Evolutionary conservation across 345 rosid species (phyloP).

Genomic region (Cardamine resedifolia): DNA sequence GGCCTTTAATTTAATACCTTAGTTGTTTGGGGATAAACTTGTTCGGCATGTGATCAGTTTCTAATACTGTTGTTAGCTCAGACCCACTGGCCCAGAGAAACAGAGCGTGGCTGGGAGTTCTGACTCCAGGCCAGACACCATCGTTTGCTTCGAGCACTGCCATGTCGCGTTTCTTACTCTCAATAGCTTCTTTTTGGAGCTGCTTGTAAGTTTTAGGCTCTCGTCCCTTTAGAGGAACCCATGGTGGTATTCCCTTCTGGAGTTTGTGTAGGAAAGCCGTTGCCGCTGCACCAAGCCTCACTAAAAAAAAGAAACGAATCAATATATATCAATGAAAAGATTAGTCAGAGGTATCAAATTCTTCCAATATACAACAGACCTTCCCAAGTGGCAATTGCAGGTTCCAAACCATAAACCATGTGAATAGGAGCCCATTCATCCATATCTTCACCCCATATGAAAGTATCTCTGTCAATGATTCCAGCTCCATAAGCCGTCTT

Average conservation of each 20-base stretch:
- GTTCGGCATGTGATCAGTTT: constrained; percentile 92
- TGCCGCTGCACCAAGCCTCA: constrained; percentile 86
- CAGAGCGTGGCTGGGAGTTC: constrained; percentile 81
- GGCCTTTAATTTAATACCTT: constrained; percentile 44
- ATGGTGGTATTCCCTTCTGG: constrained; percentile 85
- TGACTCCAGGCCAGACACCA: constrained; percentile 91
- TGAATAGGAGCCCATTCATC: constrained; percentile 97
- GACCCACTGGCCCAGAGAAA: constrained; percentile 98
- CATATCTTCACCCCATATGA: constrained; percentile 92
- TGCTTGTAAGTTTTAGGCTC: constrained; percentile 76
- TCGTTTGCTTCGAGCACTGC: constrained; percentile 84
- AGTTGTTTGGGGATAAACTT: constrained; percentile 84
- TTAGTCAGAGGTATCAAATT: not conserved
- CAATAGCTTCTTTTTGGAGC: constrained; percentile 82
- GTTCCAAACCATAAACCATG: constrained; percentile 92
- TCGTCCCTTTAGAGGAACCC: constrained; percentile 80
- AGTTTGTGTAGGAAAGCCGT: constrained; percentile 82
- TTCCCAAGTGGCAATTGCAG: constrained; percentile 95
- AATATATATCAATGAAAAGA: not conserved
- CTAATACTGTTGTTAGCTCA: constrained; percentile 68
- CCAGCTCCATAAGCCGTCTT: constrained; percentile 95
- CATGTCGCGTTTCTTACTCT: constrained; percentile 74
- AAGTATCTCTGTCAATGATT: constrained; percentile 85
- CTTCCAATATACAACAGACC: constrained; percentile 47
- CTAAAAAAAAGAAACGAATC: constrained; percentile 51